Evolutionary conservation across 768 basidiomycete genomes (phyloP).

Genomic region (Rhizopogon vesiculosus): DNA sequence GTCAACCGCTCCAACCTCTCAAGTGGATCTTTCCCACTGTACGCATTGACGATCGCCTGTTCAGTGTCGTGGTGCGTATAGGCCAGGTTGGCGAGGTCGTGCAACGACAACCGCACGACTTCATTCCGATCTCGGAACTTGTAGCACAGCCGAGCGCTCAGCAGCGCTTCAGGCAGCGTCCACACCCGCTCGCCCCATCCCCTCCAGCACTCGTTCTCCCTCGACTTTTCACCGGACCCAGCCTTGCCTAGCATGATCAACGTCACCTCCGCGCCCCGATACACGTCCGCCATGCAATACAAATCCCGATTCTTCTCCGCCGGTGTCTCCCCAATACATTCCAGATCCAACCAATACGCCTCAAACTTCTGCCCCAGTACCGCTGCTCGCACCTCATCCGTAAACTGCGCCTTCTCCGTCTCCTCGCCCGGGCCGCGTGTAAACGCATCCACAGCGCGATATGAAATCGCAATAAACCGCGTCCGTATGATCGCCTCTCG

Average conservation of each 20-base stretch:
- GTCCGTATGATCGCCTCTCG: slow-evolving; percentile 2
- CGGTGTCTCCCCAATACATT: slow-evolving; percentile 10
- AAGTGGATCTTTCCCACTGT: slow-evolving; percentile 1
- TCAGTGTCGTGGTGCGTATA: slow-evolving; percentile 8
- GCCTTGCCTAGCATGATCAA: slow-evolving; percentile 8
- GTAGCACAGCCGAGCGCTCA: slow-evolving; percentile 3
- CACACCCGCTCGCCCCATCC: slow-evolving; percentile 15
- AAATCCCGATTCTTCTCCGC: slow-evolving; percentile 13
- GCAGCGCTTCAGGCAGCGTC: slow-evolving; percentile 4
- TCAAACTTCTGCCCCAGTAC: not conserved
- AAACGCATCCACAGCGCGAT: slow-evolving; percentile 7
- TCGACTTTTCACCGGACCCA: not conserved
- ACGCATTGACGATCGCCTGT: slow-evolving; percentile 11
- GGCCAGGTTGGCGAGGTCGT: slow-evolving; percentile 11
- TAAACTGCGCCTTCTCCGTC: slow-evolving; percentile 6
- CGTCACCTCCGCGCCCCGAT: slow-evolving; percentile 10
- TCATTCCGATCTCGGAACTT: slow-evolving; percentile 4
- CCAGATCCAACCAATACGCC: slow-evolving; percentile 17
- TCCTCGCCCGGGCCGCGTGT: slow-evolving; percentile 3
- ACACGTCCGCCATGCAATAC: slow-evolving; percentile 16
- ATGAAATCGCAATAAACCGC: slow-evolving; percentile 14
- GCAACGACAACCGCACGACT: not conserved
- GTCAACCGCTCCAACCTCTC: slow-evolving; percentile 14
- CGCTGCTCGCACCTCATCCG: slow-evolving; percentile 3
- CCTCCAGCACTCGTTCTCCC: slow-evolving; percentile 7